Evolutionary conservation across 2,329 filamentous ascomycete genomes (phyloP), one percentile per base, ranked within the genome.

Genomic region (Paramyrothecium roridum): DNA sequence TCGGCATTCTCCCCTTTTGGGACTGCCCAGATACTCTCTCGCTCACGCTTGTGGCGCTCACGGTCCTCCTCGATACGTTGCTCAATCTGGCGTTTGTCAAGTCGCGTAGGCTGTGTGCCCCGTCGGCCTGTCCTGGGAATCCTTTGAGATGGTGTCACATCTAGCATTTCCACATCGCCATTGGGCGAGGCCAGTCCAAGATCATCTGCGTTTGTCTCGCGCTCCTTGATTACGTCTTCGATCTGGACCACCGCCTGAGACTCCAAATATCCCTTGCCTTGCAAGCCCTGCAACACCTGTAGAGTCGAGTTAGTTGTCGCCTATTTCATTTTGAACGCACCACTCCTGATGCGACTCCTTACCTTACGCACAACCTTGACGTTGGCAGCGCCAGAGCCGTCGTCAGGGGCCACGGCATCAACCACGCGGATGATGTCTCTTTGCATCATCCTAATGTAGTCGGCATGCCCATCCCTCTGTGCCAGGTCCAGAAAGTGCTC

Each of bases 41-140:
- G 79, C 65, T 93, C 78, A 47, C 93, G 80, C 79, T 99, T 99
- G 72, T 99, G 96, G 47, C 95, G 80, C 72, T 99, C 95, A 3
- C 95, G 81, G 72, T 99, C 95, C 73, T 99, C 96, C 65, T 99
- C 96, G 59, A 99, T 96, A 45, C 95, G 82, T 76, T 98, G 93
- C 74, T 98, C 93, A 53, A 97, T 90, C 74, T 96, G 90, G 54
- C 89, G 83, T 73, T 93, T 95, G 66, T 97, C 91, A 52, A 95
- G 71, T 17, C 75, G 26, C 74, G 72, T 43, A 17, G 37, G 37
- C 6, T 69, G 65, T 56, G 59, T 68, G 48, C 60, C 65, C 56
- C 64, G 67, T 57, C 63, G 72, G 12, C 65, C 63, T 17, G 67
- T 64, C 57, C 68, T 73, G 1, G 72, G 70, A n/a, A 73, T 70